phyloP scores from a whole-genome alignment of 495 filamentous ascomycete species.

The Schizothecium vesticola region DNA sequence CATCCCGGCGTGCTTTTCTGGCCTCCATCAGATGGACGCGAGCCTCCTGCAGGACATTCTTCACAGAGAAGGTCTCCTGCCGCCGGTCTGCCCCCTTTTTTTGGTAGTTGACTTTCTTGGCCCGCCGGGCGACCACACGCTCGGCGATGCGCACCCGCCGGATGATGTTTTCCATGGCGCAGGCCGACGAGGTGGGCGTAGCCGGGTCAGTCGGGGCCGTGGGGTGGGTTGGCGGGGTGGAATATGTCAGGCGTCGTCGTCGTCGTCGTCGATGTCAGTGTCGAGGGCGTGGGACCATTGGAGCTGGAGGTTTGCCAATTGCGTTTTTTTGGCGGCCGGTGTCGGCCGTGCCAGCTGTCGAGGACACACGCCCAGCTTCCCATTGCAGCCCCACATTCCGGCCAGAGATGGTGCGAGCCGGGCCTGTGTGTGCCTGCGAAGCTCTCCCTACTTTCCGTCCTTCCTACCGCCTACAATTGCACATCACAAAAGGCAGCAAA shows the following conservation, averaged over 20 bases:
- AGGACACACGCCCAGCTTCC: neutral
- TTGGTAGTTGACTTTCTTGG: conserved; percentile 32
- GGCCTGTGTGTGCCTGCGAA: too few relatives aligned
- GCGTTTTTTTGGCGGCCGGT: neutral
- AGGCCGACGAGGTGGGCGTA: neutral
- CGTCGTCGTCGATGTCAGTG: neutral
- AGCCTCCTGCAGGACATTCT: conserved; percentile 4
- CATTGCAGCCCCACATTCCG: neutral
- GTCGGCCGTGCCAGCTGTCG: neutral
- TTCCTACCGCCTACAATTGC: neutral
- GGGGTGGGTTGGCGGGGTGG: neutral
- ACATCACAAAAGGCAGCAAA: neutral
- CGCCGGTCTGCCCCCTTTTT: conserved; percentile 29
- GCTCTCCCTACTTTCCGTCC: neutral
- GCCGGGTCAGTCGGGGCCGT: neutral
- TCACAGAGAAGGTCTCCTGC: conserved; percentile 17
- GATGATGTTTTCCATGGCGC: conserved; percentile 69
- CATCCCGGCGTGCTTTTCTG: conserved; percentile 47
- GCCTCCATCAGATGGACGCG: conserved; percentile 21
- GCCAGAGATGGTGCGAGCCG: neutral
- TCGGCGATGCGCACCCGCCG: conserved; percentile 61
- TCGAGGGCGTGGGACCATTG: neutral
- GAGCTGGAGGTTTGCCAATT: neutral
- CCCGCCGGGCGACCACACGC: conserved; percentile 52
- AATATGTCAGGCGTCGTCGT: neutral